Evolutionary conservation across 805 yeast species (phyloP).

Genomic region (Candida golubevii): DNA sequence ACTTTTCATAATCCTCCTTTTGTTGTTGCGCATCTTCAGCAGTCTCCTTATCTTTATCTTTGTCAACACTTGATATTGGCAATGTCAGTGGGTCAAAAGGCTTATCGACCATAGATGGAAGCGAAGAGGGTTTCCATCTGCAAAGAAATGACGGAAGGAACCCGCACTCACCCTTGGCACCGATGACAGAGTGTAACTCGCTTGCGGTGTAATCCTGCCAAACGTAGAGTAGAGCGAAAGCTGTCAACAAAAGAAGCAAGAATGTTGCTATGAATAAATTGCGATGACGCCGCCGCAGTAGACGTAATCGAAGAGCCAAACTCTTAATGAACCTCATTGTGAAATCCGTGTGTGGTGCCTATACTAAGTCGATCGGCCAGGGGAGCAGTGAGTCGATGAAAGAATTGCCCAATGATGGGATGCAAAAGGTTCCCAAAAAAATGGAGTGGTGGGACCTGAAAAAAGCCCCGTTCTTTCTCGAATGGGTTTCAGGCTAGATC

Average conservation of each 20-base stretch:
- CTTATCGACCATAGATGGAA: background rate
- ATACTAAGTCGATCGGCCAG: too few relatives aligned
- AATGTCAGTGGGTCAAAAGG: conserved; percentile 1
- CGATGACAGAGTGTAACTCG: conserved; percentile 3
- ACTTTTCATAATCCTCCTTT: background rate
- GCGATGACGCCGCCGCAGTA: conserved; percentile 16
- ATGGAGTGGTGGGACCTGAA: too few relatives aligned
- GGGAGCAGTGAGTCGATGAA: too few relatives aligned
- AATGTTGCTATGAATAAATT: conserved; percentile 5
- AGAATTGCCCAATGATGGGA: too few relatives aligned
- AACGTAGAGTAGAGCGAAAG: conserved; percentile 6
- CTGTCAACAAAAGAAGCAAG: conserved; percentile 4
- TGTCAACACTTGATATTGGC: background rate
- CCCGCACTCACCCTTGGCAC: conserved; percentile 4
- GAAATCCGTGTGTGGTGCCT: too few relatives aligned
- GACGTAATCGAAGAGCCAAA: conserved; percentile 11
- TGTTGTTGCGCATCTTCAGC: background rate
- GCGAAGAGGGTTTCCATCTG: background rate
- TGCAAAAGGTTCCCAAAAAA: too few relatives aligned
- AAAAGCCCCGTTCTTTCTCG: too few relatives aligned
- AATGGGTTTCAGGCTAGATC: too few relatives aligned
- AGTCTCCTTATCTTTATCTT: background rate
- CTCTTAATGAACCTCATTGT: conserved; percentile 9
- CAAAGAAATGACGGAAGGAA: conserved; percentile 13
- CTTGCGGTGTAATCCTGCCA: conserved; percentile 7